A percentile compares a stretch with the other conserved stretches of the same genome.
Conservation (phyloP, 1,139 yeast genomes). For the Sugiyamaella novakii region DNA sequence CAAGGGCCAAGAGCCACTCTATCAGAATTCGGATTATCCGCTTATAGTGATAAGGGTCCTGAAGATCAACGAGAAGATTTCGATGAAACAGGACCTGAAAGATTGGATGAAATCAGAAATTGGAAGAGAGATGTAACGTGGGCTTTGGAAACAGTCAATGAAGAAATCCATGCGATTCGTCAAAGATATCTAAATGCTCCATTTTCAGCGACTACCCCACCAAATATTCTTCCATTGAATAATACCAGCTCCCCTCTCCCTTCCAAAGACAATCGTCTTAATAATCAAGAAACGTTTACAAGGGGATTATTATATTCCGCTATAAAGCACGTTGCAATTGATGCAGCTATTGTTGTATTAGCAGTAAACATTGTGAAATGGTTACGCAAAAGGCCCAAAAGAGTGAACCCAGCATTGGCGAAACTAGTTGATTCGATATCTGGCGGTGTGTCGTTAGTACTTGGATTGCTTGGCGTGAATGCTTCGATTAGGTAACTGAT, state of each 20-base stretch:
- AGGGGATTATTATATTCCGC: constrained; percentile 11
- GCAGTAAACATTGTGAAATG: constrained; percentile 13
- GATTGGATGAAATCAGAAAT: constrained; percentile 28
- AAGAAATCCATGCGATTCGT: constrained; percentile 35
- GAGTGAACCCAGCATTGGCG: constrained; percentile 6
- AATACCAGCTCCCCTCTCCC: neutral
- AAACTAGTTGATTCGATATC: neutral
- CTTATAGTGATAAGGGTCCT: constrained; percentile 6
- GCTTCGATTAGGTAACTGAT: constrained; percentile 2
- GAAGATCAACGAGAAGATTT: constrained; percentile 3
- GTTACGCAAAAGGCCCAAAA: constrained; percentile 15
- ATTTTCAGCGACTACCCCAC: constrained; percentile 1
- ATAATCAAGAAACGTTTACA: neutral
- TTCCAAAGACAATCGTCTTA: neutral
- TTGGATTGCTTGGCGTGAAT: constrained; percentile 2
- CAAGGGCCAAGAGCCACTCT: constrained; percentile 17
- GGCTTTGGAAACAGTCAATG: constrained; percentile 39
- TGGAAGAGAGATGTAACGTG: constrained; percentile 39
- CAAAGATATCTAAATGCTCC: constrained; percentile 26
- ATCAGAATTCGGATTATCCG: constrained; percentile 22
- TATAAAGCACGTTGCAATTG: constrained; percentile 15
- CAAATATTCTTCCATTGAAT: neutral
- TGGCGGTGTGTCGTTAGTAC: neutral
- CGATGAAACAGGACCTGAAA: constrained; percentile 16
- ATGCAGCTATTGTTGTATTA: constrained; percentile 10